phyloP scores from a whole-genome alignment of 148 eudicot species.

The Limonium bicolor region DNA sequence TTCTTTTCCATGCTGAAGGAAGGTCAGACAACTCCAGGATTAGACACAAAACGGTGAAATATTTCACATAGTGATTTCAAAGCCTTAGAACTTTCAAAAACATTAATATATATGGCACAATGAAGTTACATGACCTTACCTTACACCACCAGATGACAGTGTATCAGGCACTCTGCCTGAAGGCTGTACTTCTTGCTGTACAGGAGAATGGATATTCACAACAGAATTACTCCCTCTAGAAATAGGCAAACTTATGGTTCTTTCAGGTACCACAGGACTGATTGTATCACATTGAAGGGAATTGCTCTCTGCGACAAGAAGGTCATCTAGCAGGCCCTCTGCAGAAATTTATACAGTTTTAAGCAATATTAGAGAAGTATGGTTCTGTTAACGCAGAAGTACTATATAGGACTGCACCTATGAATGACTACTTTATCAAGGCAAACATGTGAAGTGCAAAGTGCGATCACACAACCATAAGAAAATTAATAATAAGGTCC shows the following conservation, averaged over 20 bases:
- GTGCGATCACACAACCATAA: too few species aligned
- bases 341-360: too few species aligned
- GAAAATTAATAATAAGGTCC: too few species aligned
- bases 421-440: too few species aligned
- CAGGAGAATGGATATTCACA: too few species aligned
- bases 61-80: too few species aligned
- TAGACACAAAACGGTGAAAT: background rate
- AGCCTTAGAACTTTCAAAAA: too few species aligned
- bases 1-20: constrained; percentile 35
- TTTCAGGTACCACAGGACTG: constrained; percentile 34
- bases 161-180: constrained; percentile 28
- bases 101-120: background rate
- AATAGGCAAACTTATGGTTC: constrained; percentile 24
- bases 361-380: too few species aligned
- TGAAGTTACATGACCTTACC: constrained; percentile 39
- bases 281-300: constrained; percentile 37
- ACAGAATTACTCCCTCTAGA: constrained; percentile 25
- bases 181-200: too few species aligned
- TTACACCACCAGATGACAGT: constrained; percentile 26
- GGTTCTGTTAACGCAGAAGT: too few species aligned
- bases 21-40: background rate
- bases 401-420: too few species aligned
- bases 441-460: too few species aligned
- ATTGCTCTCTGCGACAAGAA: constrained; percentile 69
- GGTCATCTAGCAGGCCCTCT: constrained; percentile 71